A percentile compares a stretch with the other conserved stretches of the same genome.
phyloP scores from a whole-genome alignment of 331 rosid genomes.

The Quercus phellos region DNA sequence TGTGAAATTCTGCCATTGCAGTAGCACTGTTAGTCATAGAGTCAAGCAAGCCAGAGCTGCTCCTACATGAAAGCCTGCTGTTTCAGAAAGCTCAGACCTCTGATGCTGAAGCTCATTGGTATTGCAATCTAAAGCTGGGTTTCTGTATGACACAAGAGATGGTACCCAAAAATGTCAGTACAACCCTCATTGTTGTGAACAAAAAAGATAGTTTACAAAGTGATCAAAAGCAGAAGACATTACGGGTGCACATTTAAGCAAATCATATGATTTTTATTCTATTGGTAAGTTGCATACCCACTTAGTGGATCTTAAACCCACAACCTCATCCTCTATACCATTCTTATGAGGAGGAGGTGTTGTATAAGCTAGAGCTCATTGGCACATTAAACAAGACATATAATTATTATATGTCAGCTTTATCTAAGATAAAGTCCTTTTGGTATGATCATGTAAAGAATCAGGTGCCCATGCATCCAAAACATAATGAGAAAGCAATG shows the following conservation, averaged over 20 bases:
- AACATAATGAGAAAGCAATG: neutral
- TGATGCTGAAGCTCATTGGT: conserved; percentile 34
- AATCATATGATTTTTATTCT: neutral
- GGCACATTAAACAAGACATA: neutral
- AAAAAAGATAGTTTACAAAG: neutral
- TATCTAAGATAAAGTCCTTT: neutral
- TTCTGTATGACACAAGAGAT: conserved; percentile 25
- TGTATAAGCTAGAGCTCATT: neutral
- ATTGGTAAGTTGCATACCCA: neutral
- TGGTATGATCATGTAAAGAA: neutral
- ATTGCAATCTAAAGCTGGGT: conserved; percentile 35
- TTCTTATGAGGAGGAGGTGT: neutral
- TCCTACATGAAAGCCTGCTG: conserved; percentile 41
- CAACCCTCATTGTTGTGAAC: neutral
- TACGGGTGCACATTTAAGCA: neutral
- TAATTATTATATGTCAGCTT: neutral
- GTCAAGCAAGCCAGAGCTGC: conserved; percentile 26
- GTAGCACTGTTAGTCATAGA: neutral
- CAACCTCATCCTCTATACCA: neutral
- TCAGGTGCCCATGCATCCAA: neutral
- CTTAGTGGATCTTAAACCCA: neutral
- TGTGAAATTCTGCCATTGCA: too few relatives aligned
- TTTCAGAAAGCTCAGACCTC: conserved; percentile 36
- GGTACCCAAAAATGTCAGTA: neutral
- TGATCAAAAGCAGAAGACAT: neutral